Conservation (phyloP, 2,329 filamentous ascomycete genomes). For the Diaporthe velutina region DNA sequence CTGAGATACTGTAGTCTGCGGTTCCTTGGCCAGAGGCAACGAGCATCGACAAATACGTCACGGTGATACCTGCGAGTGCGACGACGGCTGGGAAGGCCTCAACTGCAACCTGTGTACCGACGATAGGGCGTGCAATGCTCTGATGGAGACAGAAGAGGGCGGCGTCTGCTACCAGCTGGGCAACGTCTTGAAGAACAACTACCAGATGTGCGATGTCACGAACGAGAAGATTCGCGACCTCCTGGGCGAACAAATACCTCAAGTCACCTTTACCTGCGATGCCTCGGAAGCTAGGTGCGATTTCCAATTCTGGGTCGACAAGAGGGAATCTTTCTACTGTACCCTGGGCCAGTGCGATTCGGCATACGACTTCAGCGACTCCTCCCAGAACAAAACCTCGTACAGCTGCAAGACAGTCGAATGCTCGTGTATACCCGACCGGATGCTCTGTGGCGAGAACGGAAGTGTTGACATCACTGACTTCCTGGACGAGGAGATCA, state of each 20-base stretch:
- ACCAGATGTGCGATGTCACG: conserved; percentile 97
- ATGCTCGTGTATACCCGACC: conserved; percentile 89
- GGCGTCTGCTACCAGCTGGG: conserved; percentile 95
- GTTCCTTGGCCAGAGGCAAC: conserved; percentile 82
- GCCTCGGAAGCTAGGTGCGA: conserved; percentile 82
- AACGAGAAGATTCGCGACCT: conserved; percentile 93
- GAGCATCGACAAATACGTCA: conserved; percentile 81
- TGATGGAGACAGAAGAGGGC: conserved; percentile 86
- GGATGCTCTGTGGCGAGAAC: conserved; percentile 93
- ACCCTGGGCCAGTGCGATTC: conserved; percentile 85
- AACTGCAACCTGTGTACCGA: conserved; percentile 97
- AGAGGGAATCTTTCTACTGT: conserved; percentile 96
- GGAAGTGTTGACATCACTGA: conserved; percentile 94
- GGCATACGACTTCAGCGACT: conserved; percentile 73
- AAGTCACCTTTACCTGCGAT: conserved; percentile 95
- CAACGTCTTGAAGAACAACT: conserved; percentile 92
- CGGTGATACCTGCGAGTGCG: conserved; percentile 82
- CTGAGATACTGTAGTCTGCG: conserved; percentile 73
- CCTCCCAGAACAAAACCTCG: conserved; percentile 80
- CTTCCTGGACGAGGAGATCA: conserved; percentile 85
- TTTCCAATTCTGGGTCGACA: conserved; percentile 98
- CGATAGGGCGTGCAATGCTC: conserved; percentile 84
- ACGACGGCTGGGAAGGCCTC: conserved; percentile 94
- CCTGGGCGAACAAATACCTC: conserved; percentile 85
- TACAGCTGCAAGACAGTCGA: conserved; percentile 89